Evolutionary conservation across 176 grass and related monocot genomes (phyloP).

Genomic region (Olyra latifolia): DNA sequence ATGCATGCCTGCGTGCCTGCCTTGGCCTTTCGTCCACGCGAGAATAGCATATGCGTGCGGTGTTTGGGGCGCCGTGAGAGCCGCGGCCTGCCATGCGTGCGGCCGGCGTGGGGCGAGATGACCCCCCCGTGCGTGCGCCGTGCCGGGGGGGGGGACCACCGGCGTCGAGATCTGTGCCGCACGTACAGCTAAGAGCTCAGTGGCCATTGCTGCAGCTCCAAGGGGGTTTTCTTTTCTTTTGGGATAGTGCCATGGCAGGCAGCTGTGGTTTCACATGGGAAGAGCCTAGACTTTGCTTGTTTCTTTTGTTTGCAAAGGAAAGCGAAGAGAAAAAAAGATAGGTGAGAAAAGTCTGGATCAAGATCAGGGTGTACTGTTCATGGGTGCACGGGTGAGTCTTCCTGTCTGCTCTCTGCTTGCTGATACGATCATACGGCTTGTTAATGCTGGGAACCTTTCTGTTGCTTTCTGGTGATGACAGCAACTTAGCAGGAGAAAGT

Average conservation of each 20-base stretch:
- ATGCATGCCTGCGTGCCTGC: neutral
- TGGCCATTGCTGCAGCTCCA: neutral
- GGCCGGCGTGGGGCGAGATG: neutral
- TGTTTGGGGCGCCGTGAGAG: neutral
- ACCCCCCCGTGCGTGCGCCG: neutral
- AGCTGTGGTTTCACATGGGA: slow-evolving; percentile 2
- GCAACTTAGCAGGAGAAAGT: neutral
- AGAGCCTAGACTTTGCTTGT: neutral
- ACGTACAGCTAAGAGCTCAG: neutral
- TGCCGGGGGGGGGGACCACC: slow-evolving; percentile 25
- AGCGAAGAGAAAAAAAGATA: neutral
- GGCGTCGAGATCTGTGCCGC: slow-evolving; percentile 35
- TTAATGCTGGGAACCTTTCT: neutral
- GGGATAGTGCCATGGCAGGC: neutral
- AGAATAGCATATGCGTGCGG: neutral
- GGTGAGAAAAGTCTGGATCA: neutral
- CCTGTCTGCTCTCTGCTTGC: neutral
- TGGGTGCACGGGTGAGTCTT: neutral
- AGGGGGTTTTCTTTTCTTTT: neutral
- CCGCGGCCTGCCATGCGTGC: slow-evolving; percentile 3
- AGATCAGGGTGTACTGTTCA: neutral
- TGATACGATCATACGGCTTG: neutral
- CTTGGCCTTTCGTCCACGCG: neutral
- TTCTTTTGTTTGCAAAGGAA: neutral
- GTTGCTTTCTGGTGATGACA: neutral